A percentile compares a stretch with the other conserved stretches of the same genome.
Conservation (phyloP, 805 yeast genomes). For the Starmerella powellii region DNA sequence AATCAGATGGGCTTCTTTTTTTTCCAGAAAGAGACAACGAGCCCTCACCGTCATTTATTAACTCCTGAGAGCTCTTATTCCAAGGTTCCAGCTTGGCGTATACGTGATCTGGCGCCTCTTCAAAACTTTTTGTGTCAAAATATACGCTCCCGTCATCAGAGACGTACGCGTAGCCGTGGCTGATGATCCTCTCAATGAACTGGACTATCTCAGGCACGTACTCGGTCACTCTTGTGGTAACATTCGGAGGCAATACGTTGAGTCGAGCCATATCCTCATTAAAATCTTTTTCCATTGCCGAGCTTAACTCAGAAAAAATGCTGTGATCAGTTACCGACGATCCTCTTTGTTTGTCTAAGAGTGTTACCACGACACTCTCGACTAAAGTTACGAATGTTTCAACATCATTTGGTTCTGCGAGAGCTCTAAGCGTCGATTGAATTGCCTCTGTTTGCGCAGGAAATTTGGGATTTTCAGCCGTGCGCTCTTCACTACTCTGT, state of each 20-base stretch:
- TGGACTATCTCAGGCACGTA: constrained; percentile 83
- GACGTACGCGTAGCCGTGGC: constrained; percentile 71
- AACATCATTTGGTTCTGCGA: constrained; percentile 19
- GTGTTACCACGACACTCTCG: constrained; percentile 67
- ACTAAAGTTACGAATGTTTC: constrained; percentile 36
- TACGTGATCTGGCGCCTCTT: constrained; percentile 53
- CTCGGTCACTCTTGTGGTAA: constrained; percentile 90
- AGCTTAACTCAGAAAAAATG: constrained; percentile 68
- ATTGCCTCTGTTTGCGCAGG: constrained; percentile 72
- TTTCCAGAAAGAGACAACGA: constrained; percentile 46
- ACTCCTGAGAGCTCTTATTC: constrained; percentile 80
- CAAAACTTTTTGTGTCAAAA: constrained; percentile 79
- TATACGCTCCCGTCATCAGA: constrained; percentile 90
- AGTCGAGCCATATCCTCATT: constrained; percentile 75
- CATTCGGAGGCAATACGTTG: constrained; percentile 72
- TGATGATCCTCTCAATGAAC: constrained; percentile 65
- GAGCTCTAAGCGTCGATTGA: constrained; percentile 37
- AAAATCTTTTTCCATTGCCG: constrained; percentile 78
- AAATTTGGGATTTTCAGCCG: constrained; percentile 61
- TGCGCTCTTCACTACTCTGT: constrained; percentile 40
- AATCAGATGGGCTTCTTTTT: constrained; percentile 69
- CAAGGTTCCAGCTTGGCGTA: constrained; percentile 97
- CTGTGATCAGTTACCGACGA: constrained; percentile 73
- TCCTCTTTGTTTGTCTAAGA: constrained; percentile 62
- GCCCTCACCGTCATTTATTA: constrained; percentile 93